Base-by-base conservation (phyloP, 495 filamentous ascomycete species). In the Hypomontagnella submonticulosa region DNA sequence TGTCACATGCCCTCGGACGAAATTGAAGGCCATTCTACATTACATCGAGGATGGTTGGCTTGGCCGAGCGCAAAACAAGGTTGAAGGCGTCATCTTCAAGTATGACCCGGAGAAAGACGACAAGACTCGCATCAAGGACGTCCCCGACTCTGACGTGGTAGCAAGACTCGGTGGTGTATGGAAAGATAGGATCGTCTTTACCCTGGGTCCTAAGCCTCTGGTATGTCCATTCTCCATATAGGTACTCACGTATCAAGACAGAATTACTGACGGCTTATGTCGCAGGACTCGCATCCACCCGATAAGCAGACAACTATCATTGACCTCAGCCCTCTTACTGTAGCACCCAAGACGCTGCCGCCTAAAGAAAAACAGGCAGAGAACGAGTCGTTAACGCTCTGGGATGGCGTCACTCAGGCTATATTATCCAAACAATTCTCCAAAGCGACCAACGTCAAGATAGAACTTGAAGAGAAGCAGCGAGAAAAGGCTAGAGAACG, bases 11-110 rank as follows among this genome's bases (percentile, higher is more conserved):
- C 83, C 87, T 4, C 90, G 91, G 77, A 97, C 92, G 1, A 90
- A 88, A 62, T 87, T 94, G 66, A 97, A 97, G 74, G 89, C 88
- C 4, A 97, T 99, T 53, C 76, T 99, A 13, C 88, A 93, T 59
- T 99, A 99, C 75, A 74, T 92, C 47, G 94, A 97, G 66, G 96
- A 99, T 51, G 92, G 92, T 32, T 99, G 96, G 94, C 83, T 97
- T 7, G 92, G 92, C 41, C 91, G 91, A 55, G 85, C 92, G 33
- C 93, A 96, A 61, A 94, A 98, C 74, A 90, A 88, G 72, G 87
- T 99, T 6, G 90, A 97, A 52, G 95, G 95, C 13, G 88, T 97
- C 20, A 83, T 98, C 50, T 99, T 95, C 78, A 88, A 85, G 40
- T 97, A 96, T 66, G 88, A 94, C 58, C 90, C 92, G 0, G 83